These are phyloP conservation scores for Pelargonium hybrid DNA, from an alignment of 441 rosid species.

Conservation along the genomic window DNA sequence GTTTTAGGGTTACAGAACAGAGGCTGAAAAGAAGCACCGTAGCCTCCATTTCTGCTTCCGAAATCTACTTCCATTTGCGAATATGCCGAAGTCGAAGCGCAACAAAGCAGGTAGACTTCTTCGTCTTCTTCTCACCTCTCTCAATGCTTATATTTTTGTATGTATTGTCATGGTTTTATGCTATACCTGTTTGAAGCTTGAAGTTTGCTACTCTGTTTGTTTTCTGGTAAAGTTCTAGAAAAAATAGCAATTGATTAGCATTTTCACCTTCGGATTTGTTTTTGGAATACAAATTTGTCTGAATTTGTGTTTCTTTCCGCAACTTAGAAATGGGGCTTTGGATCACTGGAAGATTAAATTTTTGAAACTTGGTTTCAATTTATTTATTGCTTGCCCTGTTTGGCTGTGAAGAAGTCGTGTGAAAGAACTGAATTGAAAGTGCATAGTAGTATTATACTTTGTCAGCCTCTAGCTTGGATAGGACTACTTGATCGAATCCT, in stretches of 20 bases:
- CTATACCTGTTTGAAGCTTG: too few species aligned
- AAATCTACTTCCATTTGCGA: neutral
- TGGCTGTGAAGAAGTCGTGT: neutral
- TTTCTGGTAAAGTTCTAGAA: neutral
- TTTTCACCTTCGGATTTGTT: neutral
- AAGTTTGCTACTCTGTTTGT: neutral
- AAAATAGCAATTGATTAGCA: neutral
- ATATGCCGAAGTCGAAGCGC: conserved; percentile 94
- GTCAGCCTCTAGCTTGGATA: neutral
- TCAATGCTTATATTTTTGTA: neutral
- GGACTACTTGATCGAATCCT: neutral
- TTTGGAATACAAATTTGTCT: neutral
- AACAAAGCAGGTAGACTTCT: conserved; percentile 50
- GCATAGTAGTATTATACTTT: neutral
- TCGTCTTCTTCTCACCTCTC: neutral
- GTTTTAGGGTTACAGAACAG: conserved; percentile 6
- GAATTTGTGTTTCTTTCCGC: neutral
- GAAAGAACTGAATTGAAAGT: neutral
- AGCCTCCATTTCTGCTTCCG: neutral
- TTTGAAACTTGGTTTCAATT: neutral
- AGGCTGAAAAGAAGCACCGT: neutral
- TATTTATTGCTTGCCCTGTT: neutral
- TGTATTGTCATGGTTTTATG: neutral
- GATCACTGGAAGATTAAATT: neutral
- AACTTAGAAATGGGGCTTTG: neutral